Conservation (phyloP, 805 yeast species). For the Candida easanensis region DNA sequence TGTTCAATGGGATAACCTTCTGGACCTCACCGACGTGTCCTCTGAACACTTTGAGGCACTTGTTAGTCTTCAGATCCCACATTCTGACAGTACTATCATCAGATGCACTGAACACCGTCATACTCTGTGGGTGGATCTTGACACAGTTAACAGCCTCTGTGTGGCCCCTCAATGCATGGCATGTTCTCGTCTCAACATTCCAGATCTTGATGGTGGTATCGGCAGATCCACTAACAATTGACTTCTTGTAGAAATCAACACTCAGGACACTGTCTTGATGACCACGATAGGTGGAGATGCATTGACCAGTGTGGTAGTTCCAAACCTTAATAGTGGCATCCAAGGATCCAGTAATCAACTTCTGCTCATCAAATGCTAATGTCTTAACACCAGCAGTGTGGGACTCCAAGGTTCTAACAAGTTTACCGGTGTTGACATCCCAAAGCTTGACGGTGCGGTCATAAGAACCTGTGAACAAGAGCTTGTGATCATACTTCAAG, state of each 20-base stretch:
- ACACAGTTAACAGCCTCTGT: constrained; percentile 90
- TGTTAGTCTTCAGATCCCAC: constrained; percentile 88
- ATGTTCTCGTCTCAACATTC: constrained; percentile 92
- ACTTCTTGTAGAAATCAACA: constrained; percentile 75
- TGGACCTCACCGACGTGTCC: constrained; percentile 96
- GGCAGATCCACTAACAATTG: constrained; percentile 91
- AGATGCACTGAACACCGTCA: constrained; percentile 79
- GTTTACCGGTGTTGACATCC: constrained; percentile 79
- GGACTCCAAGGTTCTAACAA: constrained; percentile 77
- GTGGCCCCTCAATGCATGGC: constrained; percentile 92
- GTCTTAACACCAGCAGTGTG: constrained; percentile 87
- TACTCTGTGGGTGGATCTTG: constrained; percentile 75
- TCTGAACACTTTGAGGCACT: constrained; percentile 71
- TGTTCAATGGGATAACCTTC: constrained; percentile 80
- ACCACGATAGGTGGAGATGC: constrained; percentile 90
- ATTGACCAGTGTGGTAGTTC: constrained; percentile 93
- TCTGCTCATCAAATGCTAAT: constrained; percentile 81
- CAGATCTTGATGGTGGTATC: constrained; percentile 91
- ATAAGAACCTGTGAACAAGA: constrained; percentile 87
- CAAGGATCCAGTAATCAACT: constrained; percentile 87
- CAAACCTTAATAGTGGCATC: constrained; percentile 92
- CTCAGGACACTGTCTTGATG: constrained; percentile 83
- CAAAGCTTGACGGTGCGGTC: constrained; percentile 91
- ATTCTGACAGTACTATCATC: constrained; percentile 91
- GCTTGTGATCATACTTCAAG: constrained; percentile 76